Percentiles rank a stretch among this genome's conserved stretches.
These are phyloP conservation scores for Ceratocystis colombiana DNA, from an alignment of 2,329 filamentous ascomycete genomes.

Conservation along the genomic window DNA sequence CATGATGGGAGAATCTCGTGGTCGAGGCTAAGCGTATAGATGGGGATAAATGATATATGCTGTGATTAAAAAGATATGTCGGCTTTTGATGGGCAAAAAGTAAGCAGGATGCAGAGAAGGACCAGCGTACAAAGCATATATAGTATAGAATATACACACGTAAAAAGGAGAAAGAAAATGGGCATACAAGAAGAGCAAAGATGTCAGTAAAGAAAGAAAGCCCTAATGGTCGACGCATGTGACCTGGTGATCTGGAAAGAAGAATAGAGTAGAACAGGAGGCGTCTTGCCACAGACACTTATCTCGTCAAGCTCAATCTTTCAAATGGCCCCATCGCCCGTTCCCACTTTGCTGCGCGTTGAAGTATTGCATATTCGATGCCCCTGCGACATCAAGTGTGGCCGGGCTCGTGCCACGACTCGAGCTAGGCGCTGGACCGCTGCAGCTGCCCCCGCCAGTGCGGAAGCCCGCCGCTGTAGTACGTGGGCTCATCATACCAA, in stretches of 20 bases:
- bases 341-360: constrained; percentile 33
- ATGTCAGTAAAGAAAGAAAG: background rate
- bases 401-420: constrained; percentile 46
- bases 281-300: background rate
- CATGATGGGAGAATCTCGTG: background rate
- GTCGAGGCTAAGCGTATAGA: background rate
- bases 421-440: constrained; percentile 30
- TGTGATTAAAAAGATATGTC: background rate
- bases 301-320: constrained; percentile 31
- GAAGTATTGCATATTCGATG: constrained; percentile 36
- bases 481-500: constrained; percentile 44
- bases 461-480: constrained; percentile 27
- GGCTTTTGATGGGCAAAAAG: background rate
- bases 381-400: constrained; percentile 30
- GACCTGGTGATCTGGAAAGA: constrained; percentile 16
- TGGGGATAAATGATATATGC: background rate
- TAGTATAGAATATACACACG: too few species aligned
- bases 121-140: background rate
- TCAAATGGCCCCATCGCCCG: constrained; percentile 38
- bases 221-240: background rate
- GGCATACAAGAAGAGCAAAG: constrained; percentile 12
- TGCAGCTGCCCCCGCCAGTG: constrained; percentile 18
- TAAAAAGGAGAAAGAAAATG: constrained; percentile 13
- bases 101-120: background rate
- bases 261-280: background rate